Conservation (phyloP, 768 basidiomycete genomes). For the Russula virescens region DNA sequence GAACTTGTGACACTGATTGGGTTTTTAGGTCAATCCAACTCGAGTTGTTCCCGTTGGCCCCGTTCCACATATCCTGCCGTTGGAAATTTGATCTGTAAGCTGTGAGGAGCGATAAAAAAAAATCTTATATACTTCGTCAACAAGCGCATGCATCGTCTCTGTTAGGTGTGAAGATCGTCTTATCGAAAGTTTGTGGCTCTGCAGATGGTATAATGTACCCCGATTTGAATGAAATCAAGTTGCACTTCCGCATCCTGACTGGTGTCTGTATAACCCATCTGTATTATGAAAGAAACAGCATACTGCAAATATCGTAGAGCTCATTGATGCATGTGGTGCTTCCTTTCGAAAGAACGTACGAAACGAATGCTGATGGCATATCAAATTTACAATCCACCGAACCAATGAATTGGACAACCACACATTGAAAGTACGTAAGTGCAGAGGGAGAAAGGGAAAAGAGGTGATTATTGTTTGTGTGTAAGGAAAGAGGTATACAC, state of each 20-base stretch:
- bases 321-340: too few species aligned
- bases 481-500: not conserved
- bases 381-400: too few species aligned
- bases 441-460: not conserved
- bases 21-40: constrained; percentile 64
- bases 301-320: too few species aligned
- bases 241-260: not conserved
- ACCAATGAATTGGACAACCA: too few species aligned
- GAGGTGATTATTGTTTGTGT: not conserved
- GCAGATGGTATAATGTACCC: not conserved
- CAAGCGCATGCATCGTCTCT: not conserved
- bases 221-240: not conserved
- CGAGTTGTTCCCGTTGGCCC: constrained; percentile 76
- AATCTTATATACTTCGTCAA: not conserved
- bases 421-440: too few species aligned
- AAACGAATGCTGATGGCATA: too few species aligned
- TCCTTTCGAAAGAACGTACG: too few species aligned
- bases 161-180: not conserved
- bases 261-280: not conserved
- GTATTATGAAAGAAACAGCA: too few species aligned
- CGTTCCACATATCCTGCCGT: constrained; percentile 56
- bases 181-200: not conserved
- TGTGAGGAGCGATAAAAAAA: not conserved
- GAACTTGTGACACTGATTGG: not conserved
- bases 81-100: constrained; percentile 26